These are phyloP conservation scores for Paraphoma sp. DNA, from an alignment of 2,329 filamentous ascomycete species.

Conservation along the genomic window DNA sequence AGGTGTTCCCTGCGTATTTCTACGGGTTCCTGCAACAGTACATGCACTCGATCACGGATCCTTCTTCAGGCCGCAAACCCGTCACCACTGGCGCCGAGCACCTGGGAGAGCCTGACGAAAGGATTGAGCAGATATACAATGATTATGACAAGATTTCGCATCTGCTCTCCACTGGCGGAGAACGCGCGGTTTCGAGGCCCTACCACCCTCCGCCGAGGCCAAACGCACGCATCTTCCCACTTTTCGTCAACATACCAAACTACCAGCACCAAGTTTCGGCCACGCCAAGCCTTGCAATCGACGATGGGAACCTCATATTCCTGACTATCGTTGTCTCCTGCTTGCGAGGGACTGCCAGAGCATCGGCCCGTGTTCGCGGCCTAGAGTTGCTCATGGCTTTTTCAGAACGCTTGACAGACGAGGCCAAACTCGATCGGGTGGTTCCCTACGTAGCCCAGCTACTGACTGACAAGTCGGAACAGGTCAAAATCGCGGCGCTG, in stretches of 20 bases:
- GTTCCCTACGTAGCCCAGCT: conserved; percentile 87
- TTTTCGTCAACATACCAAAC: conserved; percentile 86
- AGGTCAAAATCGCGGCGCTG: conserved; percentile 85
- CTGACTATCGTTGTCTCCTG: conserved; percentile 88
- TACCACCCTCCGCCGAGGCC: conserved; percentile 43
- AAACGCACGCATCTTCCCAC: conserved; percentile 71
- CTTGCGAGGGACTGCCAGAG: conserved; percentile 84
- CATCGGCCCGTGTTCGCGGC: conserved; percentile 84
- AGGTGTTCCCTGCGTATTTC: conserved; percentile 95
- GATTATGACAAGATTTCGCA: conserved; percentile 99
- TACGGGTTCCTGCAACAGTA: conserved; percentile 98
- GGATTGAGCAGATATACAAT: conserved; percentile 89
- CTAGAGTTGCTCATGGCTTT: conserved; percentile 94
- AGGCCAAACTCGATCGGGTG: conserved; percentile 92
- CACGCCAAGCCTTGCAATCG: conserved; percentile 67
- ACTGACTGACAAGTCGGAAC: conserved; percentile 80
- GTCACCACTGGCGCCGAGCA: conserved; percentile 73
- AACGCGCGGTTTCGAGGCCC: conserved; percentile 47
- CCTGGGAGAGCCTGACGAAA: conserved; percentile 85
- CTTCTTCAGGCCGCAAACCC: conserved; percentile 77
- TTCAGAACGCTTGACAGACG: conserved; percentile 87
- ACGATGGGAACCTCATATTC: conserved; percentile 93
- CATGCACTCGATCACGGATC: conserved; percentile 94
- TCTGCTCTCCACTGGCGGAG: conserved; percentile 78
- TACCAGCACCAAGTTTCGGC: conserved; percentile 74